Evolutionary conservation across 768 basidiomycete species (phyloP).

Genomic region (Tulasnella sp.): DNA sequence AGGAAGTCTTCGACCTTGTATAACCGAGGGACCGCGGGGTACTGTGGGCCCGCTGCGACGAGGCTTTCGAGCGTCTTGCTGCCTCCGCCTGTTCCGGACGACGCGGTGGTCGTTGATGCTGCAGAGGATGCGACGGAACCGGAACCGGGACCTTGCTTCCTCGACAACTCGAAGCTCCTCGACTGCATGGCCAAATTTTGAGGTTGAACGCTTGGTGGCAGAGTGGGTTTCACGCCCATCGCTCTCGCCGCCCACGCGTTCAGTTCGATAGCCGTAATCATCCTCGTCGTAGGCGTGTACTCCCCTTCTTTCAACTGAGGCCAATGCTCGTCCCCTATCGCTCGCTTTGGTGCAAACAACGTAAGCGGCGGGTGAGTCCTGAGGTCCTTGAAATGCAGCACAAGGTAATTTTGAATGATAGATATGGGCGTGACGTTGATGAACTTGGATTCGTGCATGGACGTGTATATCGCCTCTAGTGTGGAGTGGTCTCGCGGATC

Average conservation of each 20-base stretch:
- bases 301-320: constrained; percentile 33
- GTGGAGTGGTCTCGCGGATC: constrained; percentile 66
- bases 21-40: neutral
- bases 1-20: constrained; percentile 5
- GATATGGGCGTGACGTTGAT: constrained; percentile 65
- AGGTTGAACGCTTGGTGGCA: neutral
- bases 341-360: constrained; percentile 51
- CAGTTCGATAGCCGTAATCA: neutral
- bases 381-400: constrained; percentile 60
- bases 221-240: constrained; percentile 1
- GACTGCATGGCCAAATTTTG: neutral
- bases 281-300: constrained; percentile 15
- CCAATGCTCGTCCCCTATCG: constrained; percentile 56
- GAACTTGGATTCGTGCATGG: constrained; percentile 64
- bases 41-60: neutral
- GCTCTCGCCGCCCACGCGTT: constrained; percentile 1
- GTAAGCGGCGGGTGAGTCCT: constrained; percentile 29
- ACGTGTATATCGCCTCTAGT: constrained; percentile 60
- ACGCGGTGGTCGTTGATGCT: neutral
- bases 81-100: neutral
- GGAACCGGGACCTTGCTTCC: neutral
- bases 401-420: constrained; percentile 54
- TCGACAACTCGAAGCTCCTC: neutral
- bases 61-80: neutral
- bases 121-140: neutral